Evolutionary conservation across 1,139 yeast species (phyloP).

Genomic region (Yamadazyma membranifaciens): DNA sequence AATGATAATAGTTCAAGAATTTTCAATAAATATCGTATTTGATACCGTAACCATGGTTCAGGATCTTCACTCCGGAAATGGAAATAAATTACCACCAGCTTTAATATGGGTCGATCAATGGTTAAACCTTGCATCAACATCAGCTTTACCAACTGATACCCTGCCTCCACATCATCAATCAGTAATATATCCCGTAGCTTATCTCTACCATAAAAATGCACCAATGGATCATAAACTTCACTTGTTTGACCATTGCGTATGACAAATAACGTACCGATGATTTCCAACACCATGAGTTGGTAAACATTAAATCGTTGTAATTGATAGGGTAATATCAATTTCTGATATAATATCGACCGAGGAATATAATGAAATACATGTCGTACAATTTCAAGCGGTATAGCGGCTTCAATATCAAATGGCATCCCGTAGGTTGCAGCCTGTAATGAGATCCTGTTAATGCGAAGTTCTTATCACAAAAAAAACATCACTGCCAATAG

Average conservation of each 20-base stretch:
- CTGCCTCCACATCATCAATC: constrained; percentile 15
- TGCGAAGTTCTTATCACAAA: no score
- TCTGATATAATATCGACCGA: constrained; percentile 14
- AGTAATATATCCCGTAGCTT: constrained; percentile 8
- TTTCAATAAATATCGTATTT: constrained; percentile 14
- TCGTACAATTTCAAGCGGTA: constrained; percentile 14
- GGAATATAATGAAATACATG: constrained; percentile 12
- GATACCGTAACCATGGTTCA: not conserved
- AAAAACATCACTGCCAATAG: no score
- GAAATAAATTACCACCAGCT: constrained; percentile 16
- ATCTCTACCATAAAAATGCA: constrained; percentile 12
- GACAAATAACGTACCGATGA: constrained; percentile 6
- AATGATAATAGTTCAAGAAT: constrained; percentile 20
- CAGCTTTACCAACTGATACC: constrained; percentile 12
- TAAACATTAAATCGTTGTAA: not conserved
- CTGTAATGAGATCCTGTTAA: not conserved
- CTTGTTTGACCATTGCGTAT: constrained; percentile 3
- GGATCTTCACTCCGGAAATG: not conserved
- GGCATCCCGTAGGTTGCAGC: not conserved
- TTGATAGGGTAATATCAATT: constrained; percentile 12
- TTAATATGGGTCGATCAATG: constrained; percentile 14
- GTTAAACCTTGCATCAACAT: constrained; percentile 9
- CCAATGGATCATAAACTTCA: constrained; percentile 8
- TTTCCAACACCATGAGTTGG: constrained; percentile 7
- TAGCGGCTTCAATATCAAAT: not conserved